Evolutionary conservation across 441 rosid species (phyloP), one percentile per base, ranked within the genome.

Genomic region (Hura crepitans): DNA sequence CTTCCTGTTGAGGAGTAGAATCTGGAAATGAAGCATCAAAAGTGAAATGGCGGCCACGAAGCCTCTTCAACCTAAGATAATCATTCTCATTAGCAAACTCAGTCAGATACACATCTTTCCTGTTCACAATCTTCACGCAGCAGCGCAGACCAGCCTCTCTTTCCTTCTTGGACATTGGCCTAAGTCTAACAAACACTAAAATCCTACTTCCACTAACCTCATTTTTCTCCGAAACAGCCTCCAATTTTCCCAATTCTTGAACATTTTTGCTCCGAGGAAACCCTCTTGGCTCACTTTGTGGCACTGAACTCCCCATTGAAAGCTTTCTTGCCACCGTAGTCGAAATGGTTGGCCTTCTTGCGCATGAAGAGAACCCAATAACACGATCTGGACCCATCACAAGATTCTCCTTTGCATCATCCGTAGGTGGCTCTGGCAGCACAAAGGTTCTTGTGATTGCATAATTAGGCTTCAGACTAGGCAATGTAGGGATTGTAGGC

Each of bases 111-210:
- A 91, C 86, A 83, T 93, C 98, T 81, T 87, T 85, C 68, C 81
- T 81, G 23, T 91, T 91, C 80, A 89, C 86, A 73, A 93, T 79
- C 82, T 84, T 88, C 33, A 91, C 97, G 67, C 98, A 91, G 53
- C 96, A 84, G 60, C 92, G 66, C 47, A 88, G 82, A 10, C 95
- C 97, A 2, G 81, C 89, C 75, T 93, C 98, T 81, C 75, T 93
- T 81, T 93, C 98, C 84, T 87, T 91, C 85, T 78, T 89, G 53
- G 84, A 86, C 94, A 93, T 88, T 4, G 98, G 98, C 85, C 98
- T 87, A 66, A 93, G 90, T 86, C 98, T 86, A 50, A 89, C 97
- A 77, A 88, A 91, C 82, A 93, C 97, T 33, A 78, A 78, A 76
- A 91, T 93, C 71, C 96, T 66, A 65, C 89, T 84, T 28, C 65